These are phyloP conservation scores for Alloascoidea hylecoeti DNA, from an alignment of 805 yeast species.

Conservation along the genomic window DNA sequence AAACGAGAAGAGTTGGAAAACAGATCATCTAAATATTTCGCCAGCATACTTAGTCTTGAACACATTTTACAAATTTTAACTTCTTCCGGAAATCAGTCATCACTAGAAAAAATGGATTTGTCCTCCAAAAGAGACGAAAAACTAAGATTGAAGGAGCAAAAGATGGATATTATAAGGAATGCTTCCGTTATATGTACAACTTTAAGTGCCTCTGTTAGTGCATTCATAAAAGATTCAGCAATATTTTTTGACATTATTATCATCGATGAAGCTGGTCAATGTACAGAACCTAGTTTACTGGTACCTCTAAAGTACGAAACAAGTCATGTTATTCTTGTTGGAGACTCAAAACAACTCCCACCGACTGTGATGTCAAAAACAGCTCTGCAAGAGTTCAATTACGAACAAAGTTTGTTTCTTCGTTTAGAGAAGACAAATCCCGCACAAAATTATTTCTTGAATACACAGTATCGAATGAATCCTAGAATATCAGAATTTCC, in stretches of 20 bases:
- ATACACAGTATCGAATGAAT: conserved; percentile 97
- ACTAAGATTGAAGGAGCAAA: no score
- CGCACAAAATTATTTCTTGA: conserved; percentile 52
- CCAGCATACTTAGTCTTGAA: no score
- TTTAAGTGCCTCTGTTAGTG: conserved; percentile 89
- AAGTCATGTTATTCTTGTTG: conserved; percentile 86
- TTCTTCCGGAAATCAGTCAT: no score
- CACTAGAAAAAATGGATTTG: no score
- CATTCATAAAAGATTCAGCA: conserved; percentile 59
- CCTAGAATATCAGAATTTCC: conserved; percentile 86
- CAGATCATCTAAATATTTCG: no score
- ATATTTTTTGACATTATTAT: conserved; percentile 80
- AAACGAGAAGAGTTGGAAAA: no score
- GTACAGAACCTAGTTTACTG: conserved; percentile 83
- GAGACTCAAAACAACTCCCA: conserved; percentile 96
- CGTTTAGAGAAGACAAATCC: conserved; percentile 67
- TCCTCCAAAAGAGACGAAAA: no score
- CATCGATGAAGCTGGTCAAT: conserved; percentile 95
- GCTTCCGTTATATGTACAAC: conserved; percentile 92
- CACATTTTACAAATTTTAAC: no score
- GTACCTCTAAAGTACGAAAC: conserved; percentile 91
- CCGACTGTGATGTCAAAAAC: conserved; percentile 89
- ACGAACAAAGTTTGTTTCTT: conserved; percentile 88
- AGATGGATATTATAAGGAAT: no score
- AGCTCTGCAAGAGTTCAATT: conserved; percentile 64